These are phyloP conservation scores for Atractiella rhizophila DNA, from an alignment of 768 basidiomycete genomes.

Conservation along the genomic window DNA sequence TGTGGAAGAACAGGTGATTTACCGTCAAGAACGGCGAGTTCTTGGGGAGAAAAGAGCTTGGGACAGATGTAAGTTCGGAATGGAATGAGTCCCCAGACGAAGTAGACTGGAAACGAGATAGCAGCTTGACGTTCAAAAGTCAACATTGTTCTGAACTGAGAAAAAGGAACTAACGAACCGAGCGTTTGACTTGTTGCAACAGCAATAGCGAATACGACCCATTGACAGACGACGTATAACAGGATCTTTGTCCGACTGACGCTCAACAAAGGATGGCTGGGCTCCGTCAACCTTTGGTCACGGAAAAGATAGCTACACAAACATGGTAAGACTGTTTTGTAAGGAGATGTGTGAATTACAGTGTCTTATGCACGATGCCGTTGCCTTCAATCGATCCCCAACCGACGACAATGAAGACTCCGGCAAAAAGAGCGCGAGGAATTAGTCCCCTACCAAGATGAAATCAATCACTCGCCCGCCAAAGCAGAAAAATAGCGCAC, in stretches of 20 bases:
- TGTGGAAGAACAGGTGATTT: not conserved
- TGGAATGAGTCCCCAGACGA: not conserved
- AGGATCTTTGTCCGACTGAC: conserved; percentile 51
- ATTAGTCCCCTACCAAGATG: conserved; percentile 29
- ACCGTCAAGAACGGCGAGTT: no score
- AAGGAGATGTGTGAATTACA: no score
- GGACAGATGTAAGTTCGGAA: not conserved
- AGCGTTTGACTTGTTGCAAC: conserved; percentile 78
- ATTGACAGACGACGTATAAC: conserved; percentile 46
- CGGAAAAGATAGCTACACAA: conserved; percentile 52
- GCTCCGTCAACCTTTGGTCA: conserved; percentile 38
- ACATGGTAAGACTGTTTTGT: no score
- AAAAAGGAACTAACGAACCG: conserved; percentile 26
- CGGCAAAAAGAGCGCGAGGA: conserved; percentile 32
- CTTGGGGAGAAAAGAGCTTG: no score
- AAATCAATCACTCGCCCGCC: not conserved
- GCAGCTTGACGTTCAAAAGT: not conserved
- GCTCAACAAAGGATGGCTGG: conserved; percentile 38
- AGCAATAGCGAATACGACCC: conserved; percentile 60
- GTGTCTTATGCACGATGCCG: conserved; percentile 54
- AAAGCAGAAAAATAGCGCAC: conserved; percentile 1
- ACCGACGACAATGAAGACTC: conserved; percentile 34
- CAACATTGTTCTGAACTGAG: not conserved
- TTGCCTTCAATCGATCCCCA: conserved; percentile 51
- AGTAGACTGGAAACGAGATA: not conserved